A percentile compares a stretch with the other conserved stretches of the same genome.
Evolutionary conservation across 2,329 filamentous ascomycete species (phyloP).

Genomic region (Calcarisporium arbuscula): DNA sequence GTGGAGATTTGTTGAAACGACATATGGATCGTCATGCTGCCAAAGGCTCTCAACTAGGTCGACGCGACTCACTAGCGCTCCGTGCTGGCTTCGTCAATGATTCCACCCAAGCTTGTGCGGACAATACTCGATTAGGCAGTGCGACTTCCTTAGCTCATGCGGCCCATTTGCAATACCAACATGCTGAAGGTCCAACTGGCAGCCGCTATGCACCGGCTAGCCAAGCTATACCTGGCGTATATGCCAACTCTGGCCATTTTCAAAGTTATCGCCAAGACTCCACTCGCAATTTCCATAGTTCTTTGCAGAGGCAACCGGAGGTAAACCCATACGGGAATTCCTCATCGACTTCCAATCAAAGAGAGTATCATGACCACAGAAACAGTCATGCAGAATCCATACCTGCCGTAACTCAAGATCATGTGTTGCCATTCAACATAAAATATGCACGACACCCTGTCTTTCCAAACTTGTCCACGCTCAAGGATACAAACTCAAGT

Average conservation of each 20-base stretch:
- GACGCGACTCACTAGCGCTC: constrained; percentile 52
- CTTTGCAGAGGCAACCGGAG: constrained; percentile 15
- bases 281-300: too few species aligned
- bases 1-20: constrained; percentile 84
- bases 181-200: too few species aligned
- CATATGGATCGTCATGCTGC: constrained; percentile 77
- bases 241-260: too few species aligned
- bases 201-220: too few species aligned
- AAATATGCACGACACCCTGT: constrained; percentile 54
- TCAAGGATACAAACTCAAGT: too few species aligned
- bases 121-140: neutral
- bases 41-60: constrained; percentile 68
- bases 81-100: constrained; percentile 32
- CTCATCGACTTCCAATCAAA: constrained; percentile 45
- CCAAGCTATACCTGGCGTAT: too few species aligned
- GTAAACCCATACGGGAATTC: too few species aligned
- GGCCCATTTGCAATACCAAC: too few species aligned
- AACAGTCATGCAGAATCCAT: constrained; percentile 38
- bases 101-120: constrained; percentile 11
- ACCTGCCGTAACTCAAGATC: constrained; percentile 53
- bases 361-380: constrained; percentile 41
- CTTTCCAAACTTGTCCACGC: too few species aligned
- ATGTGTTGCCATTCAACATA: constrained; percentile 56
- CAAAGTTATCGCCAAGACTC: too few species aligned
- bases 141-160: too few species aligned